Percentiles rank a stretch among this genome's conserved stretches.
Conservation (phyloP, 352 stramenopile genomes). For the Pythium phragmitis region DNA sequence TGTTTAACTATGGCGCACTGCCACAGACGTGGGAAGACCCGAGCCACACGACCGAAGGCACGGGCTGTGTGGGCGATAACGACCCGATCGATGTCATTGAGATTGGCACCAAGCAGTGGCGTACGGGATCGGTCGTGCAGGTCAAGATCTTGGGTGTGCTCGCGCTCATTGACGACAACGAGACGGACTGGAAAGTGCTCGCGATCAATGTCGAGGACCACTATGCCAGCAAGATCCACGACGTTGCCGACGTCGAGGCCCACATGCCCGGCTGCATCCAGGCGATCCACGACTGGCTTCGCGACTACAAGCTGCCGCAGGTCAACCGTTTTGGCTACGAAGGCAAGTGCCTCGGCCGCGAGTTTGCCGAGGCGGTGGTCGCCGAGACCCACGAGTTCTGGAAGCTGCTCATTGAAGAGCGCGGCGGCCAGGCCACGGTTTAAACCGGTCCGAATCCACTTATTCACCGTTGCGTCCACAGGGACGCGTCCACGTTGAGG, state of each 20-base stretch:
- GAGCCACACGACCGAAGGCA: conserved; percentile 79
- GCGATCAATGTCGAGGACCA: conserved; percentile 96
- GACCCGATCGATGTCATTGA: conserved; percentile 99
- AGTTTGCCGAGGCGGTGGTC: conserved; percentile 87
- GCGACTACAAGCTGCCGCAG: conserved; percentile 99
- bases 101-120: conserved; percentile 94
- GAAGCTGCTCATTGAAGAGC: conserved; percentile 88
- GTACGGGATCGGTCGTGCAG: conserved; percentile 92
- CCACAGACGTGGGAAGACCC: conserved; percentile 99
- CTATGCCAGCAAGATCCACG: conserved; percentile 96
- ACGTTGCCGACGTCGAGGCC: conserved; percentile 96
- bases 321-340: conserved; percentile 99
- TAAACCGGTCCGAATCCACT: conserved; percentile 28
- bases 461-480: neutral
- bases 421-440: conserved; percentile 76
- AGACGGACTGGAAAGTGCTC: conserved; percentile 99
- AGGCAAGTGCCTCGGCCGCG: conserved; percentile 92
- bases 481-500: too few relatives aligned
- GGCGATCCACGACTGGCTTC: conserved; percentile 97
- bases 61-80: conserved; percentile 91
- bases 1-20: conserved; percentile 99
- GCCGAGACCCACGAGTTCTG: conserved; percentile 89
- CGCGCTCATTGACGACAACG: conserved; percentile 99
- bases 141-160: conserved; percentile 98
- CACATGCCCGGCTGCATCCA: conserved; percentile 92